These are phyloP conservation scores for Tetragonia tetragonoides DNA, from an alignment of 148 eudicot species.

Conservation along the genomic window DNA sequence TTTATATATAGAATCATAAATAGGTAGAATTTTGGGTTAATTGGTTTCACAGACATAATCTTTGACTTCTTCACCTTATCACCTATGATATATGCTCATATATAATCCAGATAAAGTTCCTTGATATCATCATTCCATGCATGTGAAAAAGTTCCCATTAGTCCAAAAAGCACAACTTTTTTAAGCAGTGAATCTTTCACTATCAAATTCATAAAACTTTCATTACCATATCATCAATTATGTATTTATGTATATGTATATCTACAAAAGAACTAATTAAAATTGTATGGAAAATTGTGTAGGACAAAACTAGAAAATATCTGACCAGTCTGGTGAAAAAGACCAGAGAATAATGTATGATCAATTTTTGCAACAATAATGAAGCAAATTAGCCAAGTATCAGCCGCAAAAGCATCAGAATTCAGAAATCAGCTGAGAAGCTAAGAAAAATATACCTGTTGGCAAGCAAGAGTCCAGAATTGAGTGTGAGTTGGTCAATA, in stretches of 20 bases:
- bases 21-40: no score
- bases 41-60: background rate
- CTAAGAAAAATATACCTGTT: slow-evolving; percentile 38
- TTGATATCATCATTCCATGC: slow-evolving; percentile 19
- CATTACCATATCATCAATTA: no score
- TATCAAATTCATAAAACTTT: no score
- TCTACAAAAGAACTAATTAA: background rate
- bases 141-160: slow-evolving; percentile 4
- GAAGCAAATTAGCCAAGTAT: background rate
- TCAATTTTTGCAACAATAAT: background rate
- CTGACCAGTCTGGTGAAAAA: background rate
- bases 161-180: background rate
- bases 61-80: slow-evolving; percentile 7
- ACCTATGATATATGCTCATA: no score
- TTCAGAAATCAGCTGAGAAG: background rate
- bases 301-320: slow-evolving; percentile 20
- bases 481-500: slow-evolving; percentile 68
- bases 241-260: no score
- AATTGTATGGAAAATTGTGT: slow-evolving; percentile 2
- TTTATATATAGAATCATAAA: no score
- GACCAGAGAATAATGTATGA: background rate
- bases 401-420: background rate
- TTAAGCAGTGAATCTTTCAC: background rate
- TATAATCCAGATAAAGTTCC: background rate
- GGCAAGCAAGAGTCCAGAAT: slow-evolving; percentile 61